Evolutionary conservation across 2,329 filamentous ascomycete genomes (phyloP).

Genomic region (Orbilia blumenaviensis): DNA sequence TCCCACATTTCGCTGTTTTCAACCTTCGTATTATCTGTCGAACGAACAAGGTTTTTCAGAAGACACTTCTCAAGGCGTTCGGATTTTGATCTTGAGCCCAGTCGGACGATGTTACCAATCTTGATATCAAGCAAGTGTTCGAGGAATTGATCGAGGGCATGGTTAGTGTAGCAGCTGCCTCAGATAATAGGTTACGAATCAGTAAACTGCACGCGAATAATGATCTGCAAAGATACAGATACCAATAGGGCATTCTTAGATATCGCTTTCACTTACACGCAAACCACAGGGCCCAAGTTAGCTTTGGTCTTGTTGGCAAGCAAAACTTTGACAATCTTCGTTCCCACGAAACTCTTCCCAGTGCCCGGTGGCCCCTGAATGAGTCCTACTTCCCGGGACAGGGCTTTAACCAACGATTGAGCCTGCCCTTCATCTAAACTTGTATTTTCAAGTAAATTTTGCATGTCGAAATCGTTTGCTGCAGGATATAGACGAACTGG

Average conservation of each 20-base stretch:
- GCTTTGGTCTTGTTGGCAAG: constrained; percentile 61
- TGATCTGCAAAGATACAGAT: not conserved
- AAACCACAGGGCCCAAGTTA: constrained; percentile 65
- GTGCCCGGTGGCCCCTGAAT: constrained; percentile 78
- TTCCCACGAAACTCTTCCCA: constrained; percentile 72
- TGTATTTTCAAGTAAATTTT: constrained; percentile 60
- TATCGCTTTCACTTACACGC: constrained; percentile 59
- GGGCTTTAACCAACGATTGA: constrained; percentile 66
- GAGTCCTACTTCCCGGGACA: constrained; percentile 68
- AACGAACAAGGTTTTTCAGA: constrained; percentile 8
- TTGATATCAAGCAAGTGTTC: constrained; percentile 68
- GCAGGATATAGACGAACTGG: constrained; percentile 15
- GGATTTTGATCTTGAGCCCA: constrained; percentile 70
- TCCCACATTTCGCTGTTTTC: constrained; percentile 31
- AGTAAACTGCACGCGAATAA: not conserved
- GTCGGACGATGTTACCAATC: constrained; percentile 68
- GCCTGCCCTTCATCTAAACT: constrained; percentile 67
- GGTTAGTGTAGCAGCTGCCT: constrained; percentile 67
- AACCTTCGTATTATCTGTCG: constrained; percentile 18
- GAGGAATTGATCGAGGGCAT: constrained; percentile 68
- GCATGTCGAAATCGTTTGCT: constrained; percentile 39
- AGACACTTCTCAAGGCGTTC: constrained; percentile 61
- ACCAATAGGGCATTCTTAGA: not conserved
- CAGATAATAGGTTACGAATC: no score
- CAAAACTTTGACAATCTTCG: constrained; percentile 64